Evolutionary conservation across 371 early-diverging fungal species (phyloP), one percentile per base, ranked within the genome.

Genomic region (Mortierella polycephala): DNA sequence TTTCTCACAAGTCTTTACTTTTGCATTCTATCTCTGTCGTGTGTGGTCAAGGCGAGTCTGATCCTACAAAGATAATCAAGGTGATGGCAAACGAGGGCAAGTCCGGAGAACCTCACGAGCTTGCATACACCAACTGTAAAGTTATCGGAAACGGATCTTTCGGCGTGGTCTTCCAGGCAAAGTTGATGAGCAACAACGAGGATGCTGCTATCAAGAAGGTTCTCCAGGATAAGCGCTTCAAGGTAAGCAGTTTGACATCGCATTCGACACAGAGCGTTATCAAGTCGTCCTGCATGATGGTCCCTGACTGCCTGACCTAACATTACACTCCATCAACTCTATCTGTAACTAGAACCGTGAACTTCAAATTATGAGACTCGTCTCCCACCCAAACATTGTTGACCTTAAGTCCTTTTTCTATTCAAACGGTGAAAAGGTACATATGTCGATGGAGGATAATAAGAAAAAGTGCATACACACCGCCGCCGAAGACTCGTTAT

Each of bases 151-250:
- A 96, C 77, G 98, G 98, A 13, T 95, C 96, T 23, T 98, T 98
- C 84, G 98, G 98, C 49, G 97, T 97, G 12, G 98, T 98, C 13
- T 96, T 93, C 81, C 96, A 96, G 85, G 98, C 97, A 41, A 92
- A 94, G 81, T 83, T 96, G n/a, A 83, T 93, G 20, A 88, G 89
- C 61, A 85, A 89, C 47, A 88, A 89, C 47, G 96, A 96, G 74
- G 87, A 87, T 50, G 91, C 91, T 12, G 98, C 98, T 65, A 95
- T 98, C 61, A 98, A 98, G 84, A 96, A 96, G 83, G 98, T 98
- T 6, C 84, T 96, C 41, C 98, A 98, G 87, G 98, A 98, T 83
- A 94, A 90, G 86, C 90, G 98, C 40, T 98, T 96, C 88, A 97
- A 97, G 92, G 94, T 93, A 87, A 56, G 58, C 23, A 30, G 30